Evolutionary conservation across 192 early-diverging fungal genomes (phyloP).

Genomic region (Entomortierella beljakovae): DNA sequence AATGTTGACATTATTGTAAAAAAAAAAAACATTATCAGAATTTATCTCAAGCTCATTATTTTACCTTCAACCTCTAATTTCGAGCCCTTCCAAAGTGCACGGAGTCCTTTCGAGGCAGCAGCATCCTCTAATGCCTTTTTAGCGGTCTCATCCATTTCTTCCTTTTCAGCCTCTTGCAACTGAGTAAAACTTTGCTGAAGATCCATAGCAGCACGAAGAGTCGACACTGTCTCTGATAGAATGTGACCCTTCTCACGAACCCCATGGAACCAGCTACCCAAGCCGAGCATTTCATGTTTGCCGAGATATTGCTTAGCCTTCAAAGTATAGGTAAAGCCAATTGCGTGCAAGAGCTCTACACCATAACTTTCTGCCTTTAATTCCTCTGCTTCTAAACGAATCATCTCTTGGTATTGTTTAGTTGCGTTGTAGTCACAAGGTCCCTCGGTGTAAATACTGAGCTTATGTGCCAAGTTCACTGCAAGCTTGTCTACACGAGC

Average conservation of each 20-base stretch:
- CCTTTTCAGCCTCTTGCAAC: slow-evolving; percentile 91
- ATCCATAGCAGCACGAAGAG: slow-evolving; percentile 92
- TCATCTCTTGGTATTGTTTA: slow-evolving; percentile 74
- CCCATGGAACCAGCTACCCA: slow-evolving; percentile 76
- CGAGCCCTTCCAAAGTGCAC: slow-evolving; percentile 93
- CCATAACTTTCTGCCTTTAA: slow-evolving; percentile 94
- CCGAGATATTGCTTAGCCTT: slow-evolving; percentile 89
- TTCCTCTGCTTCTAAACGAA: slow-evolving; percentile 84
- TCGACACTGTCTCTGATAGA: slow-evolving; percentile 90
- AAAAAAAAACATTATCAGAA: too few species aligned
- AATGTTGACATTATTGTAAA: too few species aligned
- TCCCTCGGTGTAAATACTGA: slow-evolving; percentile 79
- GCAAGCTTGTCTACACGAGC: slow-evolving; percentile 79
- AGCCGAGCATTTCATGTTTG: slow-evolving; percentile 75
- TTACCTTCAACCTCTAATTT: slow-evolving; percentile 92
- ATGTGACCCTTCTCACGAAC: slow-evolving; percentile 93
- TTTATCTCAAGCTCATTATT: too few species aligned
- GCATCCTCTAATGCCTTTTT: slow-evolving; percentile 74
- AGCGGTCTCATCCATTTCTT: slow-evolving; percentile 75
- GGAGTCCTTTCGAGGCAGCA: slow-evolving; percentile 81
- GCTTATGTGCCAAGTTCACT: slow-evolving; percentile 79
- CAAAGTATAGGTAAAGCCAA: slow-evolving; percentile 91
- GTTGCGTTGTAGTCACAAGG: slow-evolving; percentile 63
- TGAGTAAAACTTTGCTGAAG: slow-evolving; percentile 91
- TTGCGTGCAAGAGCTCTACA: slow-evolving; percentile 91